Conservation (phyloP, 495 filamentous ascomycete species). For the Penicillium coprophilum region DNA sequence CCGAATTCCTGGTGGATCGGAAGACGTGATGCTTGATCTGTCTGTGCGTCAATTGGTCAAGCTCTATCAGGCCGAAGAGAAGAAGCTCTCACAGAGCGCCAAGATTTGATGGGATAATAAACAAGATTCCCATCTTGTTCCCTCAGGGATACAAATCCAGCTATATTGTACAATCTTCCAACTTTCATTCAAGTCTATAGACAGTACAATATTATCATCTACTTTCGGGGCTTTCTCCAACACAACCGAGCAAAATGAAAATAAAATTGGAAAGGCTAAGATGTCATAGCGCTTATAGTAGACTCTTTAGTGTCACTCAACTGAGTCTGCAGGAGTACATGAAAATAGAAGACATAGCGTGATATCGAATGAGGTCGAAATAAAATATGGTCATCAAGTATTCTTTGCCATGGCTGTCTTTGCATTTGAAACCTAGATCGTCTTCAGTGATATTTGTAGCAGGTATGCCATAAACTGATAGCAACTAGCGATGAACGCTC, state of each 20-base stretch:
- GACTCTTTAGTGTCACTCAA: background rate
- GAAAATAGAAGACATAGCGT: background rate
- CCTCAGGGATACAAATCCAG: no score
- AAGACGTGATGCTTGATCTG: constrained; percentile 74
- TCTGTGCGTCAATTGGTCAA: constrained; percentile 71
- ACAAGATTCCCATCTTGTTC: no score
- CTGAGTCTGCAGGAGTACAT: background rate
- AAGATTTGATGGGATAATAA: constrained; percentile 28
- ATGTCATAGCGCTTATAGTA: background rate
- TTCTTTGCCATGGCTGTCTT: background rate
- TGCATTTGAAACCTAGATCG: background rate
- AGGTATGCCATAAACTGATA: background rate
- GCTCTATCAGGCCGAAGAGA: constrained; percentile 63
- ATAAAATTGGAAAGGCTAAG: background rate
- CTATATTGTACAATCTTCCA: background rate
- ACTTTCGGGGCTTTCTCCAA: background rate
- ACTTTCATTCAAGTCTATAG: background rate
- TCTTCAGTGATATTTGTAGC: background rate
- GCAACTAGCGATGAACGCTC: background rate
- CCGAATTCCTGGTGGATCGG: constrained; percentile 67
- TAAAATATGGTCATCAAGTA: background rate
- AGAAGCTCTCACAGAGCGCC: constrained; percentile 51
- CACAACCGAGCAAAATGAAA: background rate
- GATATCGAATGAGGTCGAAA: background rate
- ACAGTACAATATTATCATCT: background rate